These are phyloP conservation scores for Teunomyces aglyptinius DNA, from an alignment of 805 yeast species.

Conservation along the genomic window DNA sequence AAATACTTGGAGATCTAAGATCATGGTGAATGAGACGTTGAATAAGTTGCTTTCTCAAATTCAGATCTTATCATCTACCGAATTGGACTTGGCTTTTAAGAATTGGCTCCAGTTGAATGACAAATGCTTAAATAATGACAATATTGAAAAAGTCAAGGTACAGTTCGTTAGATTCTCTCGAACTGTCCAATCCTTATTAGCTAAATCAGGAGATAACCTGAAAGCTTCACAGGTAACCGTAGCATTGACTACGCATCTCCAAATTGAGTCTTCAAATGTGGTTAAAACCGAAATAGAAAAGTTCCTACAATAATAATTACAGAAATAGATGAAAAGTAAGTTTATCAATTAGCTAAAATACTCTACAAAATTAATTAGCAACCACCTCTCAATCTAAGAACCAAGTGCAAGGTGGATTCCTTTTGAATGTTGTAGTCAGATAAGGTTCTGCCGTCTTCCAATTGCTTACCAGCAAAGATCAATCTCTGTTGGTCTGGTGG, in stretches of 20 bases:
- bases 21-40: conserved; percentile 44
- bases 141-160: conserved; percentile 60
- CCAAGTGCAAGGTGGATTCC: conserved; percentile 94
- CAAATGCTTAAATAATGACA: conserved; percentile 34
- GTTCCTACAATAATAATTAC: background rate
- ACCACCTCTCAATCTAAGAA: conserved; percentile 97
- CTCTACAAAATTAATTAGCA: conserved; percentile 22
- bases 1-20: conserved; percentile 63
- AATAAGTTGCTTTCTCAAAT: conserved; percentile 12
- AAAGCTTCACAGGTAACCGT: conserved; percentile 12
- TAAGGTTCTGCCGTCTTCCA: conserved; percentile 94
- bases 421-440: conserved; percentile 98
- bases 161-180: conserved; percentile 40
- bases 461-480: conserved; percentile 96
- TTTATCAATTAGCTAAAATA: conserved; percentile 6
- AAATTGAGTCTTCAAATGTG: conserved; percentile 18
- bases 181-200: conserved; percentile 14
- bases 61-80: background rate
- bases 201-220: conserved; percentile 9
- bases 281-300: conserved; percentile 14
- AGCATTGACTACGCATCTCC: conserved; percentile 14
- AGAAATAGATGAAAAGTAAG: background rate
- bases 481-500: conserved; percentile 98
- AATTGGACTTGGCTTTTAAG: conserved; percentile 16
- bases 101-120: conserved; percentile 22